Evolutionary conservation across 495 filamentous ascomycete species (phyloP).

Genomic region (Aspergillus bridgeri): DNA sequence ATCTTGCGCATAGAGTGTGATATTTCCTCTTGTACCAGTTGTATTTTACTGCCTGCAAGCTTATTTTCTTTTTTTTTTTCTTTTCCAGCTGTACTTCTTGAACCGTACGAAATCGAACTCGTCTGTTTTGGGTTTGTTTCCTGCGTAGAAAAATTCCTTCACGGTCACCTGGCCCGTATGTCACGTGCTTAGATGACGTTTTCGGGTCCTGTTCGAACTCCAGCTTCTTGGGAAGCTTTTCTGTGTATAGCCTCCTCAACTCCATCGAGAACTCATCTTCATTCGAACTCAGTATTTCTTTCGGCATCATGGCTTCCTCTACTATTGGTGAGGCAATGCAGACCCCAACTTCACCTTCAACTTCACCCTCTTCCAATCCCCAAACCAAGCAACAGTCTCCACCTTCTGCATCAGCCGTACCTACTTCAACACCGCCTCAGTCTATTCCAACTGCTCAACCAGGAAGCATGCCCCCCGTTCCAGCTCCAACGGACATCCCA

Average conservation of each 20-base stretch:
- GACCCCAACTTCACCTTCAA: conserved; percentile 31
- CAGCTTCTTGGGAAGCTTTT: neutral
- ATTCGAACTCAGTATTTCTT: neutral
- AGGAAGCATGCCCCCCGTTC: conserved; percentile 24
- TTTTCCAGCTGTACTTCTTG: conserved; percentile 35
- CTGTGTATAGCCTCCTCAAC: neutral
- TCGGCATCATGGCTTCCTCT: conserved; percentile 1
- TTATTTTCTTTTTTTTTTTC: conserved; percentile 43
- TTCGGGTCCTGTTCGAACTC: neutral
- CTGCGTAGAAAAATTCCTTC: conserved; percentile 2
- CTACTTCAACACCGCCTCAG: conserved; percentile 20
- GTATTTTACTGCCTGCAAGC: conserved; percentile 58
- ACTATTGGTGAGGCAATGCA: conserved; percentile 9
- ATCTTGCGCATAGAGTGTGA: conserved; percentile 47
- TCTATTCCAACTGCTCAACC: conserved; percentile 42
- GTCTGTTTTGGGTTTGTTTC: neutral
- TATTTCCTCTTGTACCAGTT: conserved; percentile 48
- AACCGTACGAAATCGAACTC: conserved; percentile 3
- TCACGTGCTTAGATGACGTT: neutral
- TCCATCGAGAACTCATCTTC: neutral
- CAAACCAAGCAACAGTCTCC: neutral
- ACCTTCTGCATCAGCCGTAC: neutral
- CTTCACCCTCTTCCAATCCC: conserved; percentile 3
- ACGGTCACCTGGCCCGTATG: neutral
- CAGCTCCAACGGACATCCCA: conserved; percentile 19